These are phyloP conservation scores for Hapsidospora chrysogenum DNA, from an alignment of 495 filamentous ascomycete species.

Conservation along the genomic window DNA sequence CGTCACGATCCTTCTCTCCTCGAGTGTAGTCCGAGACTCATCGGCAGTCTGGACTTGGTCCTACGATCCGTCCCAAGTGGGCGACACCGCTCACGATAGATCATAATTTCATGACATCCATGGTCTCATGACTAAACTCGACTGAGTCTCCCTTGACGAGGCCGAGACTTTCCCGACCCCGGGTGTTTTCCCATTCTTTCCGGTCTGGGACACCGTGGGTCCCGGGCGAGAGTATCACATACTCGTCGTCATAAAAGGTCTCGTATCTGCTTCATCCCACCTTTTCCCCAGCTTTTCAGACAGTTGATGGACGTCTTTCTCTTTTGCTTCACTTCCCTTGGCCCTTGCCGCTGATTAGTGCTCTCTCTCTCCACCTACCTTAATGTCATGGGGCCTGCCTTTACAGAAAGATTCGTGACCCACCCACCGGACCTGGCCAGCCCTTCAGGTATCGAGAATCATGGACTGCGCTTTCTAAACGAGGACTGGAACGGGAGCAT, in stretches of 20 bases:
- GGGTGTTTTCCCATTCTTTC: not conserved
- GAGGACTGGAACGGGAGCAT: conserved; percentile 2
- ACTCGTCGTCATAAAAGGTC: too few species aligned
- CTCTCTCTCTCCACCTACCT: not conserved
- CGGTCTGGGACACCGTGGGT: not conserved
- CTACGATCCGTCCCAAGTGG: not conserved
- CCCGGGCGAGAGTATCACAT: not conserved
- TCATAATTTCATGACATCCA: not conserved
- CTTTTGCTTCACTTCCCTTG: not conserved
- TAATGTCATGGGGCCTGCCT: not conserved
- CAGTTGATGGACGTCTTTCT: not conserved
- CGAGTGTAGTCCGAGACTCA: not conserved
- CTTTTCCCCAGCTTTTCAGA: too few species aligned
- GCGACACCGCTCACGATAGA: not conserved
- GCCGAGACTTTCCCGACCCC: not conserved
- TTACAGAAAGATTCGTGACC: not conserved
- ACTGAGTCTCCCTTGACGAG: not conserved
- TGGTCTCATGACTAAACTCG: not conserved
- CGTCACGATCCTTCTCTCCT: not conserved
- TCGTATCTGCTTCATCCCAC: too few species aligned
- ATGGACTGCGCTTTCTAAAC: conserved; percentile 1
- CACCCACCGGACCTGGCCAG: not conserved
- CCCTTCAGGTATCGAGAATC: not conserved
- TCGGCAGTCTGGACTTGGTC: not conserved
- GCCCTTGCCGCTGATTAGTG: not conserved